Base-by-base conservation (phyloP, 345 rosid species). In the Eutrema heterophyllum region DNA sequence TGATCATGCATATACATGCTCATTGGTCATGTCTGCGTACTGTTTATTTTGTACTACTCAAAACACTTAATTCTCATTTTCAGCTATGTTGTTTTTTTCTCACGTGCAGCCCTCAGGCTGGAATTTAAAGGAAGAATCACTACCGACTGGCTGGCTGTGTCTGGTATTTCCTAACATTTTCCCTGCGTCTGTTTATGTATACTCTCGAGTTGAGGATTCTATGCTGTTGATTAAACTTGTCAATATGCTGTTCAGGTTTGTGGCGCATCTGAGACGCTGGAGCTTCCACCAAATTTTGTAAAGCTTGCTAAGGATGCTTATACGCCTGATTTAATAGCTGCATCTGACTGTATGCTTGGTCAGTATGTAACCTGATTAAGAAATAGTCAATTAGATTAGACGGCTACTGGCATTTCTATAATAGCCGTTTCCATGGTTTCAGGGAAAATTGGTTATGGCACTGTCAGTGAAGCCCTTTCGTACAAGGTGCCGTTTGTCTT, bases 301-400 rank as follows among this genome's bases (percentile, higher is more conserved):
- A 92, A 86, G 85, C 97, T 95, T 67, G 84, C 93, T 71, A 95
- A 87, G 83, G 91, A 92, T 90, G 88, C 96, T 55, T 95, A 95
- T 79, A 95, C 99, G 15, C 99, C 99, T 83, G 99, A 95, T 85
- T 74, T 95, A 54, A 95, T 95, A 73, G 99, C 99, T 45, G 98
- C 99, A 62, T 95, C 97, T 56, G 99, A 95, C 82, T 95, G 99
- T 80, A 95, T 95, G 99, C 99, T 95, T 78, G 99, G 99, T 95
- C 35, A 86, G 98, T 85, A 59, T 54, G 15, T 51, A 66, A 21
- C 52, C 73, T 70, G 73, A 58, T 66, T 39, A 21, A 61, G 46
- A 64, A 38, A 29, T 32, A 16, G n/a, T 71, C 79, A 72, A 62
- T 51, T 46, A 18, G 16, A 39, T 78, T 63, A 53, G 15, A 72